Evolutionary conservation across 2,329 filamentous ascomycete species (phyloP), one percentile per base, ranked within the genome.

Genomic region (Pseudodiploospora longispora): DNA sequence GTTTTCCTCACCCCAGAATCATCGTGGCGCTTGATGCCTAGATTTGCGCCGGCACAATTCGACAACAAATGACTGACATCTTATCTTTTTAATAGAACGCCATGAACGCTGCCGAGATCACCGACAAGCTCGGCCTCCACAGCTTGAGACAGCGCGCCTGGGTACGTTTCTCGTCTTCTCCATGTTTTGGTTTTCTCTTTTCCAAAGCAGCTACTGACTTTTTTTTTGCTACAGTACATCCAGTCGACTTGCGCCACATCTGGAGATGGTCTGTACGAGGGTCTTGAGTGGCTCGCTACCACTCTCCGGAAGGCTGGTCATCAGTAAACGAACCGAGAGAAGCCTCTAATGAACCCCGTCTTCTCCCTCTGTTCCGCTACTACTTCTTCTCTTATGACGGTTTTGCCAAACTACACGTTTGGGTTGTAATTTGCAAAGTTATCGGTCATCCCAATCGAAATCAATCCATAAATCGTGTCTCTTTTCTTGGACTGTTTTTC

Each of bases 51-150:
- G 10, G 6, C 7, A 12, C 30, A 19, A 19, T 19, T 19, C 19
- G 19, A 19, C 19, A 19, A 28, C 12, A 8, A 38, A 35, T 9
- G 28, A 31, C 50, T 54, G 37, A 54, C 47, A 43, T 12, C 36
- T 50, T 47, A 12, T 19, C 27, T 41, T 27, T 36, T 12, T 5
- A 6, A 49, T 62, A 95, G 90, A 97, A 97, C 67, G 93, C 93
- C 72, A 97, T 97, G 93, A 96, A 95, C 74, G 91, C 93, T 63
- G 91, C 93, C 65, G 93, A 98, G 78, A 97, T 98, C 71, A 98
- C 93, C 71, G 91, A 98, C 77, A 96, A 97, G 83, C 88, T 98
- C 71, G 93, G 93, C 66, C 89, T 98, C 63, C 91, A 97, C 83
- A 94, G 87, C 76, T 79, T 98, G 80, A 88, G 89, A 80, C 88